Conservation (phyloP, 805 yeast genomes). For the Wickerhamomyces bovis region DNA sequence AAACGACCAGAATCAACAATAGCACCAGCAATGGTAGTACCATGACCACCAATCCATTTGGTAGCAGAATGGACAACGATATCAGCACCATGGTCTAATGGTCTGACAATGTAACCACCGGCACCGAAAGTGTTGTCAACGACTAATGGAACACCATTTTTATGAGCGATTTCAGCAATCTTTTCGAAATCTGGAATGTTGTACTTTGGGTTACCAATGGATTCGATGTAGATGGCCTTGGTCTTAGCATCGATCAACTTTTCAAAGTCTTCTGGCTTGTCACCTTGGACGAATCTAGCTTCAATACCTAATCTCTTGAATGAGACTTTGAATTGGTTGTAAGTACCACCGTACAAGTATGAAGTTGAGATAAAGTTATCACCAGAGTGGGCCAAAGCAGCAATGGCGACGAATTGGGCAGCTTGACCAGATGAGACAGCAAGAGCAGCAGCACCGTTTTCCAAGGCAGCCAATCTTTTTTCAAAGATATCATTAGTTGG, state of each 20-base stretch:
- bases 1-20: constrained; percentile 88
- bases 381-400: constrained; percentile 80
- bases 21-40: constrained; percentile 90
- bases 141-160: constrained; percentile 81
- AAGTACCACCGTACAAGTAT: constrained; percentile 91
- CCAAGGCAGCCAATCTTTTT: constrained; percentile 83
- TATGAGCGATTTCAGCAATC: constrained; percentile 71
- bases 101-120: constrained; percentile 83
- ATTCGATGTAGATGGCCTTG: constrained; percentile 83
- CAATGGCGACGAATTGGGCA: constrained; percentile 82
- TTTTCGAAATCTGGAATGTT: constrained; percentile 87
- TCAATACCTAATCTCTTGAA: constrained; percentile 87
- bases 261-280: constrained; percentile 64
- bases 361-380: constrained; percentile 87
- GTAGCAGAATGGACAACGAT: constrained; percentile 92
- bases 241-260: constrained; percentile 75
- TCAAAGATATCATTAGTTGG: constrained; percentile 93
- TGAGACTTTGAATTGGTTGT: constrained; percentile 89
- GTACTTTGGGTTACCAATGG: constrained; percentile 90
- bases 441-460: constrained; percentile 86
- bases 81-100: constrained; percentile 87
- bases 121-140: constrained; percentile 98
- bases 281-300: constrained; percentile 80
- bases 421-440: constrained; percentile 96
- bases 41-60: constrained; percentile 98